Evolutionary conservation across 2,329 filamentous ascomycete genomes (phyloP).

Genomic region (Ophiostoma sp.): DNA sequence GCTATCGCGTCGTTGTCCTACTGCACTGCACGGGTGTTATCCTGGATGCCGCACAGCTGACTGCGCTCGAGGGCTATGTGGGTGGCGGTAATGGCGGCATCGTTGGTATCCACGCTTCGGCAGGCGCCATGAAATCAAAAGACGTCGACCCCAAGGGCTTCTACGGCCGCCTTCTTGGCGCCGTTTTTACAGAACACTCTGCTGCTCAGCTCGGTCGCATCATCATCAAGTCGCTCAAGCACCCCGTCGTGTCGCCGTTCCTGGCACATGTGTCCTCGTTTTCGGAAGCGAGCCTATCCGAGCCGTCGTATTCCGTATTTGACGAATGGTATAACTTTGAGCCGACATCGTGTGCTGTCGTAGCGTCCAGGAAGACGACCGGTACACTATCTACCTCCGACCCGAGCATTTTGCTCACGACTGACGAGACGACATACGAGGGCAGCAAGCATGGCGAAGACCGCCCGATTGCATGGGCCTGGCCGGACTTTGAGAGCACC

Average conservation of each 20-base stretch:
- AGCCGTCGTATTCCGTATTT: slow-evolving; percentile 29
- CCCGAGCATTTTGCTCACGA: slow-evolving; percentile 34
- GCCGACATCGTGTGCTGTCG: slow-evolving; percentile 19
- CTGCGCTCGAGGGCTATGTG: slow-evolving; percentile 34
- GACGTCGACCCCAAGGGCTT: slow-evolving; percentile 29
- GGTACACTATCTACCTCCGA: slow-evolving; percentile 31
- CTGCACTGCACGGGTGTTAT: slow-evolving; percentile 39
- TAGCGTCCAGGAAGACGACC: background rate
- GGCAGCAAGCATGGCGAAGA: slow-evolving; percentile 36
- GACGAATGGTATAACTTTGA: slow-evolving; percentile 43
- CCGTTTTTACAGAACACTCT: slow-evolving; percentile 37
- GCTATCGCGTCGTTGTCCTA: slow-evolving; percentile 37
- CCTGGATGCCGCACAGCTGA: slow-evolving; percentile 33
- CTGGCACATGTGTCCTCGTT: slow-evolving; percentile 24
- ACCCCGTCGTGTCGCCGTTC: slow-evolving; percentile 31
- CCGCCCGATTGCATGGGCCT: slow-evolving; percentile 40
- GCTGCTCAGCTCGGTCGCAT: slow-evolving; percentile 35
- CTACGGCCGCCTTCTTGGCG: slow-evolving; percentile 38
- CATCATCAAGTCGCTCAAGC: slow-evolving; percentile 30
- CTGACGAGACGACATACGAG: slow-evolving; percentile 35
- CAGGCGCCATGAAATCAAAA: slow-evolving; percentile 32
- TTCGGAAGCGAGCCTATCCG: slow-evolving; percentile 15
- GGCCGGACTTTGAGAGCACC: slow-evolving; percentile 36
- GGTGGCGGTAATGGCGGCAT: slow-evolving; percentile 34
- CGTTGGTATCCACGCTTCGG: slow-evolving; percentile 40